Evolutionary conservation across 2,329 filamentous ascomycete species (phyloP).

Genomic region (Epichloe gansuensis): DNA sequence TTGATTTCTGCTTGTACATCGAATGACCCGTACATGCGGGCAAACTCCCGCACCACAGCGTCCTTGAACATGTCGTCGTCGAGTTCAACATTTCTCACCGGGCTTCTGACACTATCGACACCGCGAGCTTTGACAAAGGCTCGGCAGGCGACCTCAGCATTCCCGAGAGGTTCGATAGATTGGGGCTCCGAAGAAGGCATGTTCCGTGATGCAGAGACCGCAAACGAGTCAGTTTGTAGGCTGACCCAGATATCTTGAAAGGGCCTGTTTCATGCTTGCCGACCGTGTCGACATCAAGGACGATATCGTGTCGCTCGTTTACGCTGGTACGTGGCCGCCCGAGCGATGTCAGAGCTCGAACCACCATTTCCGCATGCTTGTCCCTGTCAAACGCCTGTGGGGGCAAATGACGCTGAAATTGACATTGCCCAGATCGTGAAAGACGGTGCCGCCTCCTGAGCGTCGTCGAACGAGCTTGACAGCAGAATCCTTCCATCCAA

Average conservation of each 20-base stretch:
- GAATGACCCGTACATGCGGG: conserved; percentile 45
- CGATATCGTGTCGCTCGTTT: conserved; percentile 88
- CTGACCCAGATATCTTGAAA: conserved; percentile 83
- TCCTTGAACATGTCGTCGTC: conserved; percentile 32
- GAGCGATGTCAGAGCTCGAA: conserved; percentile 58
- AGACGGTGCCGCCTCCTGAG: conserved; percentile 85
- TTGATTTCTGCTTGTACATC: conserved; percentile 31
- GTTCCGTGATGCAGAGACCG: conserved; percentile 89
- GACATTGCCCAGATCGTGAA: conserved; percentile 84
- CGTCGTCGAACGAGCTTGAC: conserved; percentile 65
- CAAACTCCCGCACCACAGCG: conserved; percentile 55
- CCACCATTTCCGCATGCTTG: conserved; percentile 86
- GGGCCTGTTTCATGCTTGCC: conserved; percentile 17
- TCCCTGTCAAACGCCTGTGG: conserved; percentile 66
- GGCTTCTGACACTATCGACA: conserved; percentile 82
- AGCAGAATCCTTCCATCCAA: conserved; percentile 15
- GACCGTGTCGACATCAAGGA: conserved; percentile 41
- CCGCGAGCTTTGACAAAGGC: conserved; percentile 64
- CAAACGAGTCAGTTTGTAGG: conserved; percentile 78
- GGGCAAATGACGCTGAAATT: conserved; percentile 92
- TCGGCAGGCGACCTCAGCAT: conserved; percentile 71
- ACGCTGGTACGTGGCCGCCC: conserved; percentile 53
- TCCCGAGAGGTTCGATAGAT: conserved; percentile 54
- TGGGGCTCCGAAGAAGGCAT: conserved; percentile 66
- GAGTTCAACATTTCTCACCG: conserved; percentile 66